Percentiles rank a stretch among this genome's conserved stretches.
Conservation (phyloP, 768 basidiomycete species). For the Phylloporus sp. region DNA sequence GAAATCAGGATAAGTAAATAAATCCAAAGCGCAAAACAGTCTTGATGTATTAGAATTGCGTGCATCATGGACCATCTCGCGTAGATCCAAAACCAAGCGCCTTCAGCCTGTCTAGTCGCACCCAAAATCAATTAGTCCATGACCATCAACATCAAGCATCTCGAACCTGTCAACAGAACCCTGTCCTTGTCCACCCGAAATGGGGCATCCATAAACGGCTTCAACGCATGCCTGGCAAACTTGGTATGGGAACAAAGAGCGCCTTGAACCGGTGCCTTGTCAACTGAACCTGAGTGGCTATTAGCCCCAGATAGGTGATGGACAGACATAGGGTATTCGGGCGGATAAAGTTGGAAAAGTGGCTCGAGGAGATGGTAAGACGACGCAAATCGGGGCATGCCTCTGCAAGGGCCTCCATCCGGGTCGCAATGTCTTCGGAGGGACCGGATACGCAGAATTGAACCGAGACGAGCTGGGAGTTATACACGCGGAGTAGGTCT, state of each 20-base stretch:
- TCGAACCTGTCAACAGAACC: constrained; percentile 20
- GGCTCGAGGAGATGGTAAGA: constrained; percentile 14
- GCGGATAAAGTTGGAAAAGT: constrained; percentile 5
- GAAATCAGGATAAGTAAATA: not conserved
- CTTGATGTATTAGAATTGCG: too few relatives aligned
- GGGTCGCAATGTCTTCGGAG: not conserved
- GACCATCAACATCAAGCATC: not conserved
- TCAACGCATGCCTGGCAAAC: constrained; percentile 5
- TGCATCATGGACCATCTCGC: not conserved
- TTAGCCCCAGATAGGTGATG: constrained; percentile 17
- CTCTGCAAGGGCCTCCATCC: constrained; percentile 8
- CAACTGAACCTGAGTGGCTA: constrained; percentile 1
- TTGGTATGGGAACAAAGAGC: constrained; percentile 15
- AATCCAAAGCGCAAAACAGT: not conserved
- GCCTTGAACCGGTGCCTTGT: not conserved
- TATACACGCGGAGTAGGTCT: constrained; percentile 11
- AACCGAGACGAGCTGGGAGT: constrained; percentile 16
- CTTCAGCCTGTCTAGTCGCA: constrained; percentile 14
- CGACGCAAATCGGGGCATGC: constrained; percentile 17
- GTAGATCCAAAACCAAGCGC: constrained; percentile 3
- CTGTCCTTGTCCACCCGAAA: constrained; percentile 23
- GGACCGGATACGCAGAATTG: constrained; percentile 2
- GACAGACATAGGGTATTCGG: constrained; percentile 8
- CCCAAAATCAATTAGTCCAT: not conserved
- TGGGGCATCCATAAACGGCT: not conserved